These are phyloP conservation scores for Globisporangium takayamanum DNA, from an alignment of 352 stramenopile genomes.

Conservation along the genomic window DNA sequence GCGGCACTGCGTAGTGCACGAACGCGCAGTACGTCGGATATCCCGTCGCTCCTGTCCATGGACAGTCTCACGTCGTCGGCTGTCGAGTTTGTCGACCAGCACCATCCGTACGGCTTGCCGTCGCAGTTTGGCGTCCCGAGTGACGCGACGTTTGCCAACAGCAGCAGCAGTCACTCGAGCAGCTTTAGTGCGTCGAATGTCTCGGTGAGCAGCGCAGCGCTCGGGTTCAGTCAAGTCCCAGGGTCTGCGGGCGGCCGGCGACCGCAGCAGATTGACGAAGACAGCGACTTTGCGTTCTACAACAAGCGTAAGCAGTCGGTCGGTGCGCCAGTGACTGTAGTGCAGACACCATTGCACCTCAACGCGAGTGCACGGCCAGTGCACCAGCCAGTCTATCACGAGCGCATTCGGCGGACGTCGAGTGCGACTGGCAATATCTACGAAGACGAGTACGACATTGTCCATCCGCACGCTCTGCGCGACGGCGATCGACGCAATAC, in stretches of 20 bases:
- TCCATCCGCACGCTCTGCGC: conserved; percentile 46
- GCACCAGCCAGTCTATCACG: conserved; percentile 10
- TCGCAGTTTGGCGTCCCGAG: conserved; percentile 23
- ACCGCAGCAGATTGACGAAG: conserved; percentile 6
- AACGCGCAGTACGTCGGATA: conserved; percentile 15
- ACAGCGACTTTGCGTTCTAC: conserved; percentile 3
- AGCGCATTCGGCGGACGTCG: background rate
- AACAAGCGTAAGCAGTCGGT: conserved; percentile 11
- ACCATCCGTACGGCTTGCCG: conserved; percentile 18
- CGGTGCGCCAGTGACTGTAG: background rate
- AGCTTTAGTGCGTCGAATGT: background rate
- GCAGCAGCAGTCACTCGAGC: background rate
- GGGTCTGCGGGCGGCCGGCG: background rate
- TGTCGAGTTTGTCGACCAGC: conserved; percentile 26
- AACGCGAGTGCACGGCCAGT: background rate
- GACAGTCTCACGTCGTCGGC: conserved; percentile 17
- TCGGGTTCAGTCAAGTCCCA: background rate
- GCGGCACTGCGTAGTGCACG: conserved; percentile 7
- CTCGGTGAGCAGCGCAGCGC: background rate
- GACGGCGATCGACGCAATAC: conserved; percentile 60
- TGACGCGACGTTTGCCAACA: conserved; percentile 11
- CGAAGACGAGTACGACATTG: conserved; percentile 70
- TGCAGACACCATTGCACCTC: background rate
- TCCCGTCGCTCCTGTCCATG: conserved; percentile 18
- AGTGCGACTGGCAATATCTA: conserved; percentile 12